phyloP scores from a whole-genome alignment of 352 stramenopile species.

The Phytophthora sp. region DNA sequence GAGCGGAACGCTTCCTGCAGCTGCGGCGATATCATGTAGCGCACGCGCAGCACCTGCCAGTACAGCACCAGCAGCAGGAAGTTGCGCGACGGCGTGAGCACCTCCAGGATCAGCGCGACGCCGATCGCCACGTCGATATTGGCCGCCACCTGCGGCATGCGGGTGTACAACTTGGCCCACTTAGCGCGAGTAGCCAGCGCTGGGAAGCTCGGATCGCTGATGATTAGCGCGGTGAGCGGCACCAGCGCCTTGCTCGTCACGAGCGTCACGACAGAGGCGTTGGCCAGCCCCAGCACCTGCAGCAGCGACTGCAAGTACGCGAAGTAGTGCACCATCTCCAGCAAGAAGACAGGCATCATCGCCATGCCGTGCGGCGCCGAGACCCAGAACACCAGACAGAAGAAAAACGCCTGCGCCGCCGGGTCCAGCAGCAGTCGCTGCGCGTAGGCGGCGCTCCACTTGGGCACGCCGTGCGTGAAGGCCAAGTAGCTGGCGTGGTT shows the following conservation, averaged over 20 bases:
- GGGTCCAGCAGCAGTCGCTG: constrained; percentile 85
- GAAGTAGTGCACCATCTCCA: constrained; percentile 83
- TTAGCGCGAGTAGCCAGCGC: constrained; percentile 63
- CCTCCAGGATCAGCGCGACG: constrained; percentile 78
- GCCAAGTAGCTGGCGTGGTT: constrained; percentile 83
- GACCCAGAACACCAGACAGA: constrained; percentile 88
- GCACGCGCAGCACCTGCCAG: constrained; percentile 91
- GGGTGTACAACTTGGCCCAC: constrained; percentile 84
- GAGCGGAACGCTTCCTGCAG: constrained; percentile 83
- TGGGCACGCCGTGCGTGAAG: constrained; percentile 79
- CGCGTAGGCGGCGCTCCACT: constrained; percentile 76
- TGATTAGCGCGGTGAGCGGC: constrained; percentile 60
- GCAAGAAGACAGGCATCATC: constrained; percentile 76
- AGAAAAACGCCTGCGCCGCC: constrained; percentile 84
- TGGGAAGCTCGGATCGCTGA: constrained; percentile 68
- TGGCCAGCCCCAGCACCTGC: constrained; percentile 52
- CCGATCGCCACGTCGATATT: constrained; percentile 88
- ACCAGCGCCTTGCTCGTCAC: constrained; percentile 58
- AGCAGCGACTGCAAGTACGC: constrained; percentile 69
- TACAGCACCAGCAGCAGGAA: constrained; percentile 88
- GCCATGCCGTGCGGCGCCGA: constrained; percentile 77
- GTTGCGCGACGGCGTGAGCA: constrained; percentile 85
- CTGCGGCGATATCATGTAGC: constrained; percentile 91
- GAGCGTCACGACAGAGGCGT: constrained; percentile 45
- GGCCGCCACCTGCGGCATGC: constrained; percentile 75